Evolutionary conservation across 306 rosid species (phyloP).

Genomic region (Citrullus amarus): DNA sequence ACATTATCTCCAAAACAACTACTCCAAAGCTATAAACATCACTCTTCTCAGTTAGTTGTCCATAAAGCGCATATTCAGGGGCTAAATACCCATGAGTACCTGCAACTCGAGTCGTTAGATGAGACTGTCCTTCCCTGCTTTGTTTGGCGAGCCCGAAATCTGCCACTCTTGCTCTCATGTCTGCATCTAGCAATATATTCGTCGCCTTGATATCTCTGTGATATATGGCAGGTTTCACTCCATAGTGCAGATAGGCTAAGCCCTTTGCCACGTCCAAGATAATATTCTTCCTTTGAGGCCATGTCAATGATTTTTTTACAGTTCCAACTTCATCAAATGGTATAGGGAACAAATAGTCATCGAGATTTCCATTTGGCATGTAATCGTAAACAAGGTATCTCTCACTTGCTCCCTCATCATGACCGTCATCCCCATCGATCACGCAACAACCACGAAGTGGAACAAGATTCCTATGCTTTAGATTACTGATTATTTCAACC

Average conservation of each 20-base stretch:
- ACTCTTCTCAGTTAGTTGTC: conserved; percentile 94
- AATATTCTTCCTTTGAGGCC: conserved; percentile 83
- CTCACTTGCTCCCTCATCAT: conserved; percentile 39
- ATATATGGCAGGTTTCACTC: conserved; percentile 82
- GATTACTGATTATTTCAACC: conserved; percentile 86
- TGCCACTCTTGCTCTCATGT: conserved; percentile 85
- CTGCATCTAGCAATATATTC: conserved; percentile 72
- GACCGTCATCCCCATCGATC: conserved; percentile 35
- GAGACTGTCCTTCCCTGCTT: conserved; percentile 88
- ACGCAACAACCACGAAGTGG: conserved; percentile 92
- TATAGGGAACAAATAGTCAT: conserved; percentile 46
- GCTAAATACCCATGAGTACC: conserved; percentile 97
- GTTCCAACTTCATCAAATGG: conserved; percentile 17
- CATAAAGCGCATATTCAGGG: conserved; percentile 89
- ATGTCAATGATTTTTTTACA: conserved; percentile 41
- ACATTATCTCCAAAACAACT: conserved; percentile 90
- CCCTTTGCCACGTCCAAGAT: conserved; percentile 93
- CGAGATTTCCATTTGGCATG: conserved; percentile 93
- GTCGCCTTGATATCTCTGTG: conserved; percentile 95
- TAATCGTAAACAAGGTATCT: conserved; percentile 80
- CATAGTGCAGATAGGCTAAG: conserved; percentile 80
- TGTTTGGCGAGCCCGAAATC: conserved; percentile 96
- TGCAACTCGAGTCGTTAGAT: conserved; percentile 94
- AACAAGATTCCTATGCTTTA: conserved; percentile 83
- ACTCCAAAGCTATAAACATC: conserved; percentile 99